Evolutionary conservation across 2,329 filamentous ascomycete species (phyloP).

Genomic region (Fusarium sp.): DNA sequence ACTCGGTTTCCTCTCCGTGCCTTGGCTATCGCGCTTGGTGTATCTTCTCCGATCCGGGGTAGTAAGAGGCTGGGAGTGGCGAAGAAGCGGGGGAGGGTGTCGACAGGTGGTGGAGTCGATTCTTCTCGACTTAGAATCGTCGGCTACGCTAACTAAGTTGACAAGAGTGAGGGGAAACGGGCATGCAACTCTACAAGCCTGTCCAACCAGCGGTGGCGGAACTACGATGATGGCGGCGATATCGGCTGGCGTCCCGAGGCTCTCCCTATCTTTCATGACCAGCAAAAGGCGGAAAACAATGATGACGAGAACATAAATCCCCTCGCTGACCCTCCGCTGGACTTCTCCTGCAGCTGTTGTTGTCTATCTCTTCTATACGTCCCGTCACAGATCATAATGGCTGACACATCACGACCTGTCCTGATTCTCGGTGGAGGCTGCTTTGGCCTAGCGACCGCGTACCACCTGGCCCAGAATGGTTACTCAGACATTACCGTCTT

Average conservation of each 20-base stretch:
- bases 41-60: background rate
- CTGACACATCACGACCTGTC: constrained; percentile 11
- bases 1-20: background rate
- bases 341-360: background rate
- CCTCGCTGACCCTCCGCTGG: background rate
- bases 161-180: constrained; percentile 9
- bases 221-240: background rate
- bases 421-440: constrained; percentile 30
- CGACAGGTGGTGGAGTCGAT: background rate
- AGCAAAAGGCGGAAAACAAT: background rate
- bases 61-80: background rate
- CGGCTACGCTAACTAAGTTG: constrained; percentile 31
- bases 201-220: constrained; percentile 11
- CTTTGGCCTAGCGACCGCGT: constrained; percentile 19
- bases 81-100: background rate
- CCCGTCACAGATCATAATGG: background rate
- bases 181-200: background rate
- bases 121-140: background rate
- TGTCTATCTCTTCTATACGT: background rate
- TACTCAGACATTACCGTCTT: constrained; percentile 30
- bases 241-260: constrained; percentile 21
- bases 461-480: constrained; percentile 20
- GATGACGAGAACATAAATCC: background rate
- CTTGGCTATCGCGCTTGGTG: background rate
- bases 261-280: background rate